Percentiles rank a stretch among this genome's conserved stretches.
phyloP scores from a whole-genome alignment of 805 yeast genomes.

The Gaillardinia entomophila region DNA sequence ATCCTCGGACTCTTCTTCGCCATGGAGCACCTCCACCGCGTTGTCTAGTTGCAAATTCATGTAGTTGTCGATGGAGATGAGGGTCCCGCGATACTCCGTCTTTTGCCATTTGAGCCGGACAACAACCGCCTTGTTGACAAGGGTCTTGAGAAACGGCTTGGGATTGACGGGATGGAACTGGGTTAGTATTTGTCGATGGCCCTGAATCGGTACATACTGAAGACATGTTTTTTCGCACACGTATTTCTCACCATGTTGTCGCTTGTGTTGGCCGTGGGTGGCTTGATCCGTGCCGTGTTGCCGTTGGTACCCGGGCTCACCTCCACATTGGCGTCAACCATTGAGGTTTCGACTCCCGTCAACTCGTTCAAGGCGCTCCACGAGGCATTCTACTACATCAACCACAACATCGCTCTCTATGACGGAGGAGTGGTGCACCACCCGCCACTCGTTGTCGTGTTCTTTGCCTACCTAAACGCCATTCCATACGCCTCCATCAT shows the following conservation, averaged over 20 bases:
- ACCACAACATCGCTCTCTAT: slow-evolving; percentile 58
- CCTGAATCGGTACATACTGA: not conserved
- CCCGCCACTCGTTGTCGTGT: slow-evolving; percentile 63
- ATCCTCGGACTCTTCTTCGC: slow-evolving; percentile 7
- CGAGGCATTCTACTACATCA: slow-evolving; percentile 29
- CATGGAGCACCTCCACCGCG: slow-evolving; percentile 38
- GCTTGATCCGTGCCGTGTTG: too few species aligned
- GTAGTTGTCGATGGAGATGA: slow-evolving; percentile 81
- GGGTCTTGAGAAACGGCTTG: slow-evolving; percentile 78
- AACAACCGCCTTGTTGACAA: slow-evolving; percentile 63
- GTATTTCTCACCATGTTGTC: too few species aligned
- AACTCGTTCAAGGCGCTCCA: slow-evolving; percentile 53
- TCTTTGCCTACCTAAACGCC: slow-evolving; percentile 15
- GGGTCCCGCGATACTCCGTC: slow-evolving; percentile 78
- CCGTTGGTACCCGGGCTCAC: slow-evolving; percentile 25
- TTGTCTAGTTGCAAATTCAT: slow-evolving; percentile 80
- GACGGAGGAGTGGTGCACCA: slow-evolving; percentile 86
- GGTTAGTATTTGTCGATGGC: not conserved
- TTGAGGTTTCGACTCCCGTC: slow-evolving; percentile 67
- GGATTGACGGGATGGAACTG: slow-evolving; percentile 71
- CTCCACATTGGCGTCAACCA: slow-evolving; percentile 29
- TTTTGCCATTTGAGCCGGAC: slow-evolving; percentile 87
- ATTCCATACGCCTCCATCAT: slow-evolving; percentile 8
- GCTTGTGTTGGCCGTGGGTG: slow-evolving; percentile 9
- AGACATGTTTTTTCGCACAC: not conserved